These are phyloP conservation scores for Saccharomyces mikatae DNA, from an alignment of 805 yeast genomes.

Conservation along the genomic window DNA sequence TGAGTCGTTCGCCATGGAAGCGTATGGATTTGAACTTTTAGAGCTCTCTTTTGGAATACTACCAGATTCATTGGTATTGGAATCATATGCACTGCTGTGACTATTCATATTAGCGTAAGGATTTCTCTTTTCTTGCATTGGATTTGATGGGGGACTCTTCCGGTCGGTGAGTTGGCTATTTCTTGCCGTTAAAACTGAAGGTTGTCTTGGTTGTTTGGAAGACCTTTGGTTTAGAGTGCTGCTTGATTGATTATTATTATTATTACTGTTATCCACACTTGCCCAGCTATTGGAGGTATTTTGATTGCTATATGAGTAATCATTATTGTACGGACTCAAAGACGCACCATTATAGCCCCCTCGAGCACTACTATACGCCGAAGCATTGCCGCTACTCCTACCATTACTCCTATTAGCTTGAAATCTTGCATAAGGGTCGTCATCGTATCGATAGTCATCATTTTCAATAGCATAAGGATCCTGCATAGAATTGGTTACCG, in stretches of 20 bases:
- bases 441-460: neutral
- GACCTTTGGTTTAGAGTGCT: neutral
- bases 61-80: neutral
- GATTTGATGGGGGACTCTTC: neutral
- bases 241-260: neutral
- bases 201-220: neutral
- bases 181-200: neutral
- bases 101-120: slow-evolving; percentile 8
- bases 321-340: neutral
- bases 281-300: neutral
- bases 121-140: neutral
- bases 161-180: neutral
- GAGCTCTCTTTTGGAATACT: slow-evolving; percentile 1
- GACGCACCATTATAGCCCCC: neutral
- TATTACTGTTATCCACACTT: neutral
- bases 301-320: neutral
- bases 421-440: slow-evolving; percentile 2
- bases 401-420: neutral
- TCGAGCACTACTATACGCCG: neutral
- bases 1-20: neutral
- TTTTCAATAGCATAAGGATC: slow-evolving; percentile 1
- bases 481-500: neutral
- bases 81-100: neutral
- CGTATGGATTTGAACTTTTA: slow-evolving; percentile 6
- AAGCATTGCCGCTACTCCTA: neutral